phyloP scores from a whole-genome alignment of 352 stramenopile species.

The Phytophthora pisi region DNA sequence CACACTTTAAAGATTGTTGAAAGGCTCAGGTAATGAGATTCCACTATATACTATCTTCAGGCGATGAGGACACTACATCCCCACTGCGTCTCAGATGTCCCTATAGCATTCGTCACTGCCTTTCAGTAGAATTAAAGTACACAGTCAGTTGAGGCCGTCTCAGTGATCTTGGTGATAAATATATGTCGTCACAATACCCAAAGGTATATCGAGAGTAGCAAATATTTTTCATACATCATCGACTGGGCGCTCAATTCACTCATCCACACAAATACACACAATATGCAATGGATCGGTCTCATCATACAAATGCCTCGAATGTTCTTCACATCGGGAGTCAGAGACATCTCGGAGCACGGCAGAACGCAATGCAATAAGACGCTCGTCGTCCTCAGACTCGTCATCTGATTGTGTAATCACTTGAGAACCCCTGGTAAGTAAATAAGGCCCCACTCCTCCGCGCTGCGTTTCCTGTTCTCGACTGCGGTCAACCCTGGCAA shows the following conservation, averaged over 20 bases:
- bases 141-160: conserved; percentile 53
- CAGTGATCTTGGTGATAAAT: conserved; percentile 92
- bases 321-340: conserved; percentile 79
- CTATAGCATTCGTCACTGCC: conserved; percentile 91
- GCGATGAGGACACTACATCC: conserved; percentile 41
- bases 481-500: conserved; percentile 9
- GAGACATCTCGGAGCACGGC: conserved; percentile 59
- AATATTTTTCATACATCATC: conserved; percentile 89
- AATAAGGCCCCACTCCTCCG: background rate
- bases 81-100: conserved; percentile 78
- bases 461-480: conserved; percentile 1
- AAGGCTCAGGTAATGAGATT: conserved; percentile 93
- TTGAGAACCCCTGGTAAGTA: conserved; percentile 49
- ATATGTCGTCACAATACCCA: conserved; percentile 81
- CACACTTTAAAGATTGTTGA: conserved; percentile 11
- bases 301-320: conserved; percentile 94
- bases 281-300: conserved; percentile 49
- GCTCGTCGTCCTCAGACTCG: conserved; percentile 86
- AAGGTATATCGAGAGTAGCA: conserved; percentile 88
- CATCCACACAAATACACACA: conserved; percentile 30
- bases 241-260: conserved; percentile 41
- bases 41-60: conserved; percentile 85
- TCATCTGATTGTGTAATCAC: conserved; percentile 93
- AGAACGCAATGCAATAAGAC: conserved; percentile 81
- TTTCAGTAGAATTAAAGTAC: conserved; percentile 20